phyloP scores from a whole-genome alignment of 352 stramenopile genomes.

The Pythium graminicola region DNA sequence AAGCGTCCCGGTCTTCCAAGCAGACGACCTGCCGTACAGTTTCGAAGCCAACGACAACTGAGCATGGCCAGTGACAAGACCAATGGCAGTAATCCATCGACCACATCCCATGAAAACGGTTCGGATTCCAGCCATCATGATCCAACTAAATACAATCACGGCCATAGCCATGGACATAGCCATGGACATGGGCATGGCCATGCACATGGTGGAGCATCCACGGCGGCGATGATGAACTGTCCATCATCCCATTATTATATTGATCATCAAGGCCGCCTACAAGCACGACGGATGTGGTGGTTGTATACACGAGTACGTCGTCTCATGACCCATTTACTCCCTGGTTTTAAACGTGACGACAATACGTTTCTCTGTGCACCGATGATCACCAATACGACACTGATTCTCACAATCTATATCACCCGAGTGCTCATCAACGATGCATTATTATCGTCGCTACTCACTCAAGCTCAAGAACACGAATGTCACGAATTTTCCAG shows the following conservation, averaged over 20 bases:
- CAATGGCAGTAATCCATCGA: slow-evolving; percentile 24
- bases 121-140: too few species aligned
- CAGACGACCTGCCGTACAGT: slow-evolving; percentile 8
- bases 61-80: slow-evolving; percentile 26
- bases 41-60: slow-evolving; percentile 22
- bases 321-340: slow-evolving; percentile 38
- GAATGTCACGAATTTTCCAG: slow-evolving; percentile 48
- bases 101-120: slow-evolving; percentile 23
- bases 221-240: slow-evolving; percentile 18
- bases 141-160: slow-evolving; percentile 6
- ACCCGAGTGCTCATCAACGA: slow-evolving; percentile 44
- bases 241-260: slow-evolving; percentile 64
- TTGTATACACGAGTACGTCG: slow-evolving; percentile 44
- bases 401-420: slow-evolving; percentile 54
- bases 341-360: slow-evolving; percentile 60
- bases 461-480: slow-evolving; percentile 21
- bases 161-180: slow-evolving; percentile 5
- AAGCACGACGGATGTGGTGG: slow-evolving; percentile 49
- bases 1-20: slow-evolving; percentile 8
- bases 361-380: slow-evolving; percentile 69
- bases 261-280: slow-evolving; percentile 38
- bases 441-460: slow-evolving; percentile 37
- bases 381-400: slow-evolving; percentile 70
- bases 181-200: slow-evolving; percentile 1
- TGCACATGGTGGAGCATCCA: background rate